Percentiles rank a stretch among this genome's conserved stretches.
These are phyloP conservation scores for Tolypocladium pustulatum DNA, from an alignment of 2,329 filamentous ascomycete genomes.

Conservation along the genomic window DNA sequence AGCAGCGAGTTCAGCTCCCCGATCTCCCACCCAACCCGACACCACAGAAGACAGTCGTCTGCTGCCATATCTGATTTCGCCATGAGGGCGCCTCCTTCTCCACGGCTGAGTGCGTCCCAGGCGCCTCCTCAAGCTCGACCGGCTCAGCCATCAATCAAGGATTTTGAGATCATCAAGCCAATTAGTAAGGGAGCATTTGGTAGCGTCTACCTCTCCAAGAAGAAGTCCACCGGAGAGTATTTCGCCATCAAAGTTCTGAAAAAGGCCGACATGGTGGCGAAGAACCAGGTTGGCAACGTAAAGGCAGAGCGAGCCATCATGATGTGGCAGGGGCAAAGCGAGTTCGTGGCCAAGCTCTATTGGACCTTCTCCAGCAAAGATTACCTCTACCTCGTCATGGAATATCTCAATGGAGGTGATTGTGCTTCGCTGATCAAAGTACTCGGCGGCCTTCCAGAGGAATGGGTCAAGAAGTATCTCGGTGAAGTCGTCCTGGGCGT, in stretches of 20 bases:
- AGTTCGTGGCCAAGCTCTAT: constrained; percentile 97
- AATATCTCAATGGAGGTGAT: constrained; percentile 95
- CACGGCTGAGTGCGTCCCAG: constrained; percentile 64
- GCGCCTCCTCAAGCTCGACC: constrained; percentile 77
- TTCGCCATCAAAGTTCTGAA: constrained; percentile 98
- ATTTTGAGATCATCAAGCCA: constrained; percentile 98
- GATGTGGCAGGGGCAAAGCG: constrained; percentile 99
- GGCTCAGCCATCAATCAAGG: constrained; percentile 91
- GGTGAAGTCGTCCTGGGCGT: constrained; percentile 95
- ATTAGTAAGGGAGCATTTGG: constrained; percentile 99
- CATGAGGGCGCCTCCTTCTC: constrained; percentile 67
- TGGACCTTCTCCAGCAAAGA: constrained; percentile 99
- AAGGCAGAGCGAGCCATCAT: constrained; percentile 98
- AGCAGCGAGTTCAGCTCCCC: constrained; percentile 75
- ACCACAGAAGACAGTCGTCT: constrained; percentile 86
- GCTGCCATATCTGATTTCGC: constrained; percentile 64
- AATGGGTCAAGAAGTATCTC: constrained; percentile 97
- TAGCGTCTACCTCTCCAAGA: constrained; percentile 95
- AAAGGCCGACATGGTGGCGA: constrained; percentile 99
- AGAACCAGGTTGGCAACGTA: constrained; percentile 98
- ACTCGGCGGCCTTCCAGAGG: constrained; percentile 81
- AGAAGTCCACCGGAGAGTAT: constrained; percentile 96
- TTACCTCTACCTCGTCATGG: constrained; percentile 97
- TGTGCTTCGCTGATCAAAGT: constrained; percentile 95
- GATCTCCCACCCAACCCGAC: constrained; percentile 45